phyloP scores from a whole-genome alignment of 345 rosid genomes.

The Syzygium oleosum region DNA sequence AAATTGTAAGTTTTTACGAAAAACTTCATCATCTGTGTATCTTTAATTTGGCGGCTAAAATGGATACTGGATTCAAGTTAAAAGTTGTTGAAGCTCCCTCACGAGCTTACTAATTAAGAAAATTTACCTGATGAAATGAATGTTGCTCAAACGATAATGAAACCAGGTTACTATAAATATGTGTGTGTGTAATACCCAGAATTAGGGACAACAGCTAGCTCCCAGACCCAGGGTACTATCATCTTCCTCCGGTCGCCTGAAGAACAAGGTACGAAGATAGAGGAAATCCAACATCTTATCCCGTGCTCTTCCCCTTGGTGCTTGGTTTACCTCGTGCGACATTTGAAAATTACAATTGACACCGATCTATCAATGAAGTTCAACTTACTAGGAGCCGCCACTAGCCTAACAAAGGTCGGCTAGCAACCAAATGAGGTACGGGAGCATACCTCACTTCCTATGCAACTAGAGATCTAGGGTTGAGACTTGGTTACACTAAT shows the following conservation, averaged over 20 bases:
- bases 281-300: background rate
- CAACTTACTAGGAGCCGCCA: rapidly evolving
- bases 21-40: background rate
- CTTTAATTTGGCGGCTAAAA: background rate
- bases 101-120: background rate
- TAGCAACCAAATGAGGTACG: background rate
- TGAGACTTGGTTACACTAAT: no score
- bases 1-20: background rate
- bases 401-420: background rate
- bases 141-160: background rate
- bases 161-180: background rate
- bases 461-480: rapidly evolving
- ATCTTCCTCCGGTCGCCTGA: background rate
- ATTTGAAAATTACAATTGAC: no score
- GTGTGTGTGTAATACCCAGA: background rate
- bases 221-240: background rate
- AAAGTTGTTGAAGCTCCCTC: background rate
- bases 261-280: background rate
- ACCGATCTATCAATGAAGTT: background rate
- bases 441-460: background rate
- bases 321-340: background rate
- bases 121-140: background rate
- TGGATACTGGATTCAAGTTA: background rate
- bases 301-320: background rate
- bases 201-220: background rate